phyloP scores from a whole-genome alignment of 148 eudicot species.

The Cornus florida region DNA sequence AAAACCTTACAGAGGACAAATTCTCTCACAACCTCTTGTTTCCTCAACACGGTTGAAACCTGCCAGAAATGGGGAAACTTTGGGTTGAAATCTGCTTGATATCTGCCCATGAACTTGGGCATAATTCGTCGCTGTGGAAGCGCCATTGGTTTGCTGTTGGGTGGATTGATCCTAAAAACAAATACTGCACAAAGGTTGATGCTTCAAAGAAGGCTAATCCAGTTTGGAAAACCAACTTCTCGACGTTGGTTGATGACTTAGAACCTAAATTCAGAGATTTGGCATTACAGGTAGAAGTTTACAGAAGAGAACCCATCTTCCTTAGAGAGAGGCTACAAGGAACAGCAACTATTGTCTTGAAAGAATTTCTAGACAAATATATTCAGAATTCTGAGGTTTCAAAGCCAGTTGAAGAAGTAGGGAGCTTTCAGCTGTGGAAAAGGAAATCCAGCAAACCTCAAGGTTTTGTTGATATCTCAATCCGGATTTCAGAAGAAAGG shows the following conservation, averaged over 20 bases:
- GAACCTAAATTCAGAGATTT: constrained; percentile 37
- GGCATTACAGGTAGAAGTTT: constrained; percentile 64
- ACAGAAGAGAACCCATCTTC: constrained; percentile 74
- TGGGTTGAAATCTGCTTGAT: constrained; percentile 74
- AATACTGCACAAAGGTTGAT: constrained; percentile 76
- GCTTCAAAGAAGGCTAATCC: constrained; percentile 70
- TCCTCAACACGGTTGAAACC: constrained; percentile 3
- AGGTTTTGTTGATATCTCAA: constrained; percentile 82
- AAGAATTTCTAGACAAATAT: constrained; percentile 59
- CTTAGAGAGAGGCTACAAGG: constrained; percentile 72
- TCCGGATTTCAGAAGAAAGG: constrained; percentile 55
- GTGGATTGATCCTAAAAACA: constrained; percentile 73
- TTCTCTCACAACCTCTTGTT: constrained; percentile 17
- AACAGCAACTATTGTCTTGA: constrained; percentile 50
- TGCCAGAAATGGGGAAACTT: constrained; percentile 45
- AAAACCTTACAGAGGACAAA: constrained; percentile 6
- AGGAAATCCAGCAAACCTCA: constrained; percentile 55
- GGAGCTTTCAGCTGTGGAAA: constrained; percentile 80
- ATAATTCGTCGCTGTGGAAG: constrained; percentile 58
- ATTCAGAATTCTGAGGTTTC: constrained; percentile 31
- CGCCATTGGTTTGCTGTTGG: constrained; percentile 85
- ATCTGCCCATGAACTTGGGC: constrained; percentile 70
- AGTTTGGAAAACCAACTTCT: constrained; percentile 77
- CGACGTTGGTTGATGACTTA: constrained; percentile 38
- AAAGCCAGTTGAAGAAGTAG: constrained; percentile 56